Conservation (phyloP, 495 filamentous ascomycete genomes). For the Apiosordaria backusii region DNA sequence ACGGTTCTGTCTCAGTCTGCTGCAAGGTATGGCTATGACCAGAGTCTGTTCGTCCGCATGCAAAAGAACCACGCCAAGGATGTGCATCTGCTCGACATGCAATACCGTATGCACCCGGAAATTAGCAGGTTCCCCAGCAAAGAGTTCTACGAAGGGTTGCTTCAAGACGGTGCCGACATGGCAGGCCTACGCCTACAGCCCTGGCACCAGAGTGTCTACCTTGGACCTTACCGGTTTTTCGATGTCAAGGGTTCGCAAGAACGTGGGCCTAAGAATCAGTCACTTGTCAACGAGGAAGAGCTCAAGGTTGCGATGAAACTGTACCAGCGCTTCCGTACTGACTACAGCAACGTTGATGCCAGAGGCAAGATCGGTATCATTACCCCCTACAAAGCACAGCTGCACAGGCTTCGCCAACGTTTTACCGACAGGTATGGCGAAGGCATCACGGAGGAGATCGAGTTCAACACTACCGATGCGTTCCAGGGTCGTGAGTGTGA, state of each 20-base stretch:
- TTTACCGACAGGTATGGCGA: slow-evolving; percentile 72
- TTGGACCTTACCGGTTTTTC: slow-evolving; percentile 96
- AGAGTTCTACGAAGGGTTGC: slow-evolving; percentile 84
- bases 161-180: slow-evolving; percentile 84
- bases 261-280: slow-evolving; percentile 72
- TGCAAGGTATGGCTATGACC: slow-evolving; percentile 90
- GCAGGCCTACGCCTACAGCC: slow-evolving; percentile 64
- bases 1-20: slow-evolving; percentile 93
- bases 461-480: slow-evolving; percentile 98
- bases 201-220: slow-evolving; percentile 78
- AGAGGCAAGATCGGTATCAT: slow-evolving; percentile 90
- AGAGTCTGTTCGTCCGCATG: slow-evolving; percentile 98
- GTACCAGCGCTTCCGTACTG: slow-evolving; percentile 69
- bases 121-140: slow-evolving; percentile 86
- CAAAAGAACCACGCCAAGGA: slow-evolving; percentile 82
- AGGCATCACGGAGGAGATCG: slow-evolving; percentile 68
- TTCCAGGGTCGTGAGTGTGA: slow-evolving; percentile 97
- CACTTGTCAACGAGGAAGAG: slow-evolving; percentile 85
- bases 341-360: slow-evolving; percentile 66
- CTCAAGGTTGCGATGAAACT: slow-evolving; percentile 78
- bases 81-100: slow-evolving; percentile 91
- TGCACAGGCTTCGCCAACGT: slow-evolving; percentile 69
- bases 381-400: slow-evolving; percentile 91
- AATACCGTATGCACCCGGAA: slow-evolving; percentile 98
- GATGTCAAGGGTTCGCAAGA: slow-evolving; percentile 87